Evolutionary conservation across 202 grass and related monocot genomes (phyloP).

Genomic region (Bolboschoenoplectus hybrid): DNA sequence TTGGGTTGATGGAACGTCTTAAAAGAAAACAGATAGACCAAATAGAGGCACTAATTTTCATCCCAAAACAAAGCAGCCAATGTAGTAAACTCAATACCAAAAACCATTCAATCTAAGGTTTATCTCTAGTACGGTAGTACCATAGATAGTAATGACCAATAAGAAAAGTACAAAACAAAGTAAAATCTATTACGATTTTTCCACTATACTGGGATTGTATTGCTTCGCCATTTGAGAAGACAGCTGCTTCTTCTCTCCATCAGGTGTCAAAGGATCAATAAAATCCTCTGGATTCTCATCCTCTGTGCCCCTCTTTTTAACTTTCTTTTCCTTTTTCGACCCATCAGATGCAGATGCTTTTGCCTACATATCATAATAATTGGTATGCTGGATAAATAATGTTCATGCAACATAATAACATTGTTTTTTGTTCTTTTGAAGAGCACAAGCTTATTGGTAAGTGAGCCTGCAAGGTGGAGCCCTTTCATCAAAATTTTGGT

Average conservation of each 20-base stretch:
- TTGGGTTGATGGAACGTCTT: neutral
- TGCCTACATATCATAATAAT: conserved; percentile 46
- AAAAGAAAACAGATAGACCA: neutral
- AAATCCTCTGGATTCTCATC: conserved; percentile 93
- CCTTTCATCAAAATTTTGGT: neutral
- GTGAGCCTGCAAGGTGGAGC: neutral
- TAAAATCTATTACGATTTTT: conserved; percentile 50
- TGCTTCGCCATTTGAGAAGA: conserved; percentile 86
- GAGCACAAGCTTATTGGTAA: too few relatives aligned
- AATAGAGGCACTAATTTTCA: neutral
- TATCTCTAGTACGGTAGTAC: neutral
- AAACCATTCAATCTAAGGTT: neutral
- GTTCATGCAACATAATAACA: too few relatives aligned
- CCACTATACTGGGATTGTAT: conserved; percentile 62
- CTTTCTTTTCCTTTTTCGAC: conserved; percentile 82
- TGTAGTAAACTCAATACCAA: neutral
- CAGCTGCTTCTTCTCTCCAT: conserved; percentile 74
- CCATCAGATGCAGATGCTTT: conserved; percentile 55
- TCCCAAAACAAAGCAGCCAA: neutral
- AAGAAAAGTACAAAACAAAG: neutral
- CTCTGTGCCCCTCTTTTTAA: conserved; percentile 57
- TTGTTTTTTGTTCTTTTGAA: too few relatives aligned
- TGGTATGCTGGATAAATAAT: too few relatives aligned
- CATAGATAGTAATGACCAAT: neutral
- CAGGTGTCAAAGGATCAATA: conserved; percentile 63